Conservation (phyloP, 2,329 filamentous ascomycete species). For the Sporothrix pallida region DNA sequence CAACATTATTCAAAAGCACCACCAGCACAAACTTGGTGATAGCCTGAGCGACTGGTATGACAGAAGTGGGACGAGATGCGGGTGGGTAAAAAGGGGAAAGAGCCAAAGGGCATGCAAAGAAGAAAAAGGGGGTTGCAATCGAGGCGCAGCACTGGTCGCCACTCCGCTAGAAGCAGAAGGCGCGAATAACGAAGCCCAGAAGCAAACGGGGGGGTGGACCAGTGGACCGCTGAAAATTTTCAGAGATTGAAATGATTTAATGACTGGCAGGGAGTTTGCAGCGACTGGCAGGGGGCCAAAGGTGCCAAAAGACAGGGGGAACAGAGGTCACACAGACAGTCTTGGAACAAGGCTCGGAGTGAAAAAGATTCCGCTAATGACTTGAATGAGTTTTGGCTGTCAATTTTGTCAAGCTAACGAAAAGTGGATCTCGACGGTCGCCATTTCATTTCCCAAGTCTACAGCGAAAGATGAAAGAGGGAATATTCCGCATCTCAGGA, state of each 20-base stretch:
- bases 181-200: background rate
- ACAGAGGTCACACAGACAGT: background rate
- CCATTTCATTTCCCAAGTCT: slow-evolving; percentile 29
- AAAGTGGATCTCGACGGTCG: slow-evolving; percentile 18
- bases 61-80: slow-evolving; percentile 5
- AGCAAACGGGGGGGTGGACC: background rate
- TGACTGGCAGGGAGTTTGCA: slow-evolving; percentile 7
- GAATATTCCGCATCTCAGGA: background rate
- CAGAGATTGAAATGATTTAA: too few species aligned
- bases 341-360: background rate
- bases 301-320: background rate
- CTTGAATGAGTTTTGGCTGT: slow-evolving; percentile 9
- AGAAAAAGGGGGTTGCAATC: slow-evolving; percentile 20
- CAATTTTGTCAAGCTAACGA: slow-evolving; percentile 27
- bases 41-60: background rate
- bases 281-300: background rate
- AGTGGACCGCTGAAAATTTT: slow-evolving; percentile 3
- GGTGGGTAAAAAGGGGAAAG: slow-evolving; percentile 13
- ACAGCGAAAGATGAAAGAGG: background rate
- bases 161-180: slow-evolving; percentile 28
- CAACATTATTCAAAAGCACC: background rate
- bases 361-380: background rate
- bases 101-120: background rate
- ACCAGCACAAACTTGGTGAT: background rate
- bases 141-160: slow-evolving; percentile 29